These are phyloP conservation scores for Solanum pennellii DNA, from an alignment of 257 asterid genomes.

Conservation along the genomic window DNA sequence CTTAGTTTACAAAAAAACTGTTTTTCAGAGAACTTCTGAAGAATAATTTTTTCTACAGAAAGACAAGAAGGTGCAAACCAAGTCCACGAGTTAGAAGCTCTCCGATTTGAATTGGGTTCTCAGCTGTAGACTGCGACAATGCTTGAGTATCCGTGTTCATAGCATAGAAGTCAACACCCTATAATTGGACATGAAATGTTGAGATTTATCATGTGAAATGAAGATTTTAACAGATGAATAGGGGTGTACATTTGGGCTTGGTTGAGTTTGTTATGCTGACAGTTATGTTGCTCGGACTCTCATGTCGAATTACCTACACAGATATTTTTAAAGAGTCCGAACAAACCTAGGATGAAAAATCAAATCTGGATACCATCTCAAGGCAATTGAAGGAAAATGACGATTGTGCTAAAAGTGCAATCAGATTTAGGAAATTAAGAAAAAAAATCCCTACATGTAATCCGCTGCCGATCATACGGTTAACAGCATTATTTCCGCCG, in stretches of 20 bases:
- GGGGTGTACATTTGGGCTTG: not conserved
- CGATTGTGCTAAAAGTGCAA: not conserved
- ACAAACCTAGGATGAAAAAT: not conserved
- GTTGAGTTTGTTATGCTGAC: not conserved
- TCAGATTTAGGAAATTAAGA: not conserved
- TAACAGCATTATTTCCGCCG: conserved; percentile 94
- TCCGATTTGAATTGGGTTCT: conserved; percentile 84
- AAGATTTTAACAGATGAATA: not conserved
- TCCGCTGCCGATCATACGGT: conserved; percentile 94
- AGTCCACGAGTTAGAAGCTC: conserved; percentile 98
- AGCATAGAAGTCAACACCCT: conserved; percentile 97
- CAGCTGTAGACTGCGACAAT: conserved; percentile 74
- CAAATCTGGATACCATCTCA: not conserved
- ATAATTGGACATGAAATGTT: not conserved
- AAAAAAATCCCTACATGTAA: conserved; percentile 28
- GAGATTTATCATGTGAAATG: conserved; percentile 7
- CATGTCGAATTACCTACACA: too few relatives aligned
- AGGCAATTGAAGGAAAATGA: not conserved
- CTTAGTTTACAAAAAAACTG: not conserved
- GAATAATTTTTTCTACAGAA: not conserved
- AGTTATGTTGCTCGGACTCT: not conserved
- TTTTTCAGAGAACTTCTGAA: not conserved
- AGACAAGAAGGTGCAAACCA: conserved; percentile 34
- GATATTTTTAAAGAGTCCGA: not conserved
- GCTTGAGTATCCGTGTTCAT: conserved; percentile 96